Base-by-base conservation (phyloP, 495 filamentous ascomycete species). In the Aspergillus heteromorphus region DNA sequence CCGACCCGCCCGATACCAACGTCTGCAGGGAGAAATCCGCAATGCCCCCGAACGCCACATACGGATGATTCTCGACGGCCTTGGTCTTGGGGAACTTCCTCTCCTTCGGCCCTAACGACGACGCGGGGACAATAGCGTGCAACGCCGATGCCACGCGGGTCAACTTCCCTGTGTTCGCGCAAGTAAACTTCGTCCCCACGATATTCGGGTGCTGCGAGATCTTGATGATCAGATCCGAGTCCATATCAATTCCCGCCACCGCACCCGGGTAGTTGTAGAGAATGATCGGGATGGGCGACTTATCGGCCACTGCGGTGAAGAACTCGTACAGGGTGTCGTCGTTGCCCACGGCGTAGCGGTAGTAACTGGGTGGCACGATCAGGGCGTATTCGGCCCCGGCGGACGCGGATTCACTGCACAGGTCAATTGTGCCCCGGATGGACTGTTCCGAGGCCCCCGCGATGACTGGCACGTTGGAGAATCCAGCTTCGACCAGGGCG, bases 211-310 rank as follows among this genome's bases (percentile, higher is more conserved):
- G 89, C 57, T 85, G 71, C 18, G 87, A 88, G 40, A 95, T 82
- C 63, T 78, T 82, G 67, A 93, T 89, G 58, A 95, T 81, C 47
- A 93, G 79, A 65, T 95, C 90, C 30, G 85, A 89, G 77, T 92
- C 89, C 87, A 95, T 88, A 65, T 95, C 90, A 62, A 95, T 89
- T 23, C 90, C 90, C n/a, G 88, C 83, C 5, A 95, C 90, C 31
- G 89, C 90, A 31, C 89, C 90, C 1, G 90, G 90, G 72, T 95
- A 95, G 76, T 95, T 95, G 76, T 95, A 93, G 11, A 95, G 75
- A 51, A 92, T 81, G n/a, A 95, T 73, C 2, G 88, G 87, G 14
- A 95, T 67, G 6, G 90, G 88, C 19, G 83, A 86, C 10, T 61
- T 76, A 64, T 92, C 87, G 20, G 90, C 90, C 1, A 93, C 87